Evolutionary conservation across 148 eudicot genomes (phyloP), one percentile per base, ranked within the genome.

Genomic region (Amaranthus cruentus): DNA sequence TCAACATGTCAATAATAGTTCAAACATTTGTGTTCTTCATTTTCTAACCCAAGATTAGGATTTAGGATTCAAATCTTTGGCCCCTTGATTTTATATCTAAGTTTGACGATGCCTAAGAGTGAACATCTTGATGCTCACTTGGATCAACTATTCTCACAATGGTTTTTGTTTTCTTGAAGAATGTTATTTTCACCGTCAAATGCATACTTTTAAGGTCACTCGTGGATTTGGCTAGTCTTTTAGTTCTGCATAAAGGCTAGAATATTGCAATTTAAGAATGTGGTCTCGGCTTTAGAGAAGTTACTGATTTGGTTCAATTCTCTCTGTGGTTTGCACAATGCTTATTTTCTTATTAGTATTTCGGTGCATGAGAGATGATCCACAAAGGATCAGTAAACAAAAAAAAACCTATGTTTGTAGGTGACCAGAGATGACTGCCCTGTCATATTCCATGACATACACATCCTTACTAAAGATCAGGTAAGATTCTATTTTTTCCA

Each of bases 381-480:
- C 47, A 56, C 82, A 50, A 68, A 46, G 69, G 76, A 79, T 76
- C 62, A 61, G 72, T 77, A 77, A 79, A 79, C 21, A 49, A 74
- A 74, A 55, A 42, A 69, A 74, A 79, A 60, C 76, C 71, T 72
- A 47, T 64, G 74, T 76, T 78, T 78, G 81, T 76, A 85, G 88
- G 86, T 85, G 59, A 85, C 84, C 10, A 78, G 72, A 80, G 84
- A 85, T 81, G 86, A 70, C 77, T 81, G 57, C 70, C 84, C 84
- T 4, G 84, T 85, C 73, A 74, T 85, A 69, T 85, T 80, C 73
- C 86, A 85, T 56, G 88, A 85, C 69, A 67, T 57, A 43, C 69
- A 73, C 46, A 68, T 78, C 12, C 69, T 79, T 49, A 68, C 62
- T 42, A 47, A 47, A 68, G 11, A 73, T 4, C 47, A 62, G 74